phyloP scores from a whole-genome alignment of 352 stramenopile species.

The Phytophthora megakarya region DNA sequence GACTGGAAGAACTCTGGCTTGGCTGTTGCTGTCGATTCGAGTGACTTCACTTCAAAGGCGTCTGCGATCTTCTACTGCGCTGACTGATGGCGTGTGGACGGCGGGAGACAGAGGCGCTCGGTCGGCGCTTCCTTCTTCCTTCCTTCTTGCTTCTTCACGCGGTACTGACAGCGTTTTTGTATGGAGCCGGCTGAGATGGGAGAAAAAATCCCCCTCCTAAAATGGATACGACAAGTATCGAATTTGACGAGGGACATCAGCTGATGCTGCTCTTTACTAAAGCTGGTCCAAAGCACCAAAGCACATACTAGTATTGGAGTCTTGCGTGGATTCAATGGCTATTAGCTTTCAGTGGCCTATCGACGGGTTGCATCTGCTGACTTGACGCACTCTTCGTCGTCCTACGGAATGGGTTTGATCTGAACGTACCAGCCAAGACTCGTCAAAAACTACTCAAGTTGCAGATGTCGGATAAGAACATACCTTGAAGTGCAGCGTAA shows the following conservation, averaged over 20 bases:
- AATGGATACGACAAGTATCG: conserved; percentile 27
- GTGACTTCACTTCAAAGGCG: neutral
- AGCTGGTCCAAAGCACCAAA: neutral
- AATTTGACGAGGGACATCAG: conserved; percentile 13
- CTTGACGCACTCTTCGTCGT: conserved; percentile 13
- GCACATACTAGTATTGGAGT: conserved; percentile 13
- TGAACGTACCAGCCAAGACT: conserved; percentile 40
- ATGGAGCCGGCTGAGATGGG: conserved; percentile 35
- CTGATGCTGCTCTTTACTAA: neutral
- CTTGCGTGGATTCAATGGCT: neutral
- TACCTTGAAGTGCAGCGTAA: conserved; percentile 97
- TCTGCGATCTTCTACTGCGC: neutral
- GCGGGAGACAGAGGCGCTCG: conserved; percentile 16
- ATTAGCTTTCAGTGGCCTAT: conserved; percentile 10
- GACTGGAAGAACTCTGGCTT: conserved; percentile 20
- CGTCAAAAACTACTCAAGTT: conserved; percentile 1
- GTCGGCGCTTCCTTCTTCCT: conserved; percentile 28
- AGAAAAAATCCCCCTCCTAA: conserved; percentile 25
- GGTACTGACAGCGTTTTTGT: conserved; percentile 37
- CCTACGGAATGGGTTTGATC: conserved; percentile 94
- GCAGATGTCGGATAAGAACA: conserved; percentile 9
- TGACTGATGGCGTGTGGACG: conserved; percentile 8
- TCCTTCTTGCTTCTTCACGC: conserved; percentile 41
- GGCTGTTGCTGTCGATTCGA: conserved; percentile 13
- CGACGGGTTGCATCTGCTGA: conserved; percentile 13